A percentile compares a stretch with the other conserved stretches of the same genome.
Conservation (phyloP, 2,329 filamentous ascomycete genomes). For the Setomelanomma holmii region DNA sequence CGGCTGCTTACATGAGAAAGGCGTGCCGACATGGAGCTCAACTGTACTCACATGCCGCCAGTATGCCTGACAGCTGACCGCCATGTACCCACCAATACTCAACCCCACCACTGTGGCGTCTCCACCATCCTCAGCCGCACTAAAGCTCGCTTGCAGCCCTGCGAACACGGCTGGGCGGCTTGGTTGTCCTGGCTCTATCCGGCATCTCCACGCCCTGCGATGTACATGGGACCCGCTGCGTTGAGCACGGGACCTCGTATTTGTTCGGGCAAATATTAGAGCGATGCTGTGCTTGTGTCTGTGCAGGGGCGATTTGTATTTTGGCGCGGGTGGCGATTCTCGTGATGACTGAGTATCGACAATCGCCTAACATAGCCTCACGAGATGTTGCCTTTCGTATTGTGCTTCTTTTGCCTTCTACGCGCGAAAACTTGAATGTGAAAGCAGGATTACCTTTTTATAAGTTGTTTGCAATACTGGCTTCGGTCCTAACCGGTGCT, state of each 20-base stretch:
- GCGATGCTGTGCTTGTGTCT: neutral
- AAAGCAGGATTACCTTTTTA: neutral
- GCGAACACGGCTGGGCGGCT: neutral
- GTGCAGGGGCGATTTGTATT: neutral
- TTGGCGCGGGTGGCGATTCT: neutral
- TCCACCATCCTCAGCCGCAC: neutral
- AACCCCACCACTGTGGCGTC: neutral
- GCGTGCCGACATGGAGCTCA: neutral
- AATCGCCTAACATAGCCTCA: neutral
- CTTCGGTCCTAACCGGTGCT: neutral
- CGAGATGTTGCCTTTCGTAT: too few species aligned
- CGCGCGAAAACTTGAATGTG: too few species aligned
- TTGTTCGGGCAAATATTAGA: neutral
- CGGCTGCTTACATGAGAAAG: neutral
- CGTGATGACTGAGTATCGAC: neutral
- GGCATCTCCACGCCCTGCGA: neutral
- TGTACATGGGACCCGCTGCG: neutral
- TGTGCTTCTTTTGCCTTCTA: too few species aligned
- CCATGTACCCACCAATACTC: too few species aligned
- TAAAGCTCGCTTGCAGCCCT: conserved; percentile 1
- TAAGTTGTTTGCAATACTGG: neutral
- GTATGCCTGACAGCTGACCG: neutral
- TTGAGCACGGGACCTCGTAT: too few species aligned
- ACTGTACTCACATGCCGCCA: neutral
- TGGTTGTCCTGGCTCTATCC: neutral